Base-by-base conservation (phyloP, 176 grass and related monocot genomes). In the Bolboschoenus planiculmis region DNA sequence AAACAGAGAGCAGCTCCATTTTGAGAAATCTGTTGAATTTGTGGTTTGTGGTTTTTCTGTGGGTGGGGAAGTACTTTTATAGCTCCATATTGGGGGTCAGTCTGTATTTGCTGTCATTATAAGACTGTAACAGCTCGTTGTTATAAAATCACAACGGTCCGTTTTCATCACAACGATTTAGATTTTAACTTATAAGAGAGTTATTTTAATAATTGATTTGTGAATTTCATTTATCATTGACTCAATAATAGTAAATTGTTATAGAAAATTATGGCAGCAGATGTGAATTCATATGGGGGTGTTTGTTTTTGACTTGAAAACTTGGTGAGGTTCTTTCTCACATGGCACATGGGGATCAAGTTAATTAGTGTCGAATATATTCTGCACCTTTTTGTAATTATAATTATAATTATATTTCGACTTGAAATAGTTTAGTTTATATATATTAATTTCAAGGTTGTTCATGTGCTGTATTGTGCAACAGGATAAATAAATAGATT, bases 1-100 rank as follows among this genome's bases (percentile, higher is more conserved):
- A 37, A 24, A 92, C 62, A 43, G 81, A 85, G 15, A 63, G n/a
- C n/a, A n/a, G 14, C 63, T 39, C 5, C 31, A 55, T 47, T 26
- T 29, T 77, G 2, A 62, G 35, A 64, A 39, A 65, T 5, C 21
- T 50, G 79, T n/a, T n/a, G n/a, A n/a, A n/a, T n/a, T n/a, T n/a
- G n/a, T 13, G 21, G 2, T 54, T 13, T 82, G 16, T 3, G 40
- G 7, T 35, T 8, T 36, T 65, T 48, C n/a, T 18, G 23, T 26
- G 81, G 46, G 37, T 51, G 27, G 18, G 13, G 24, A 35, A 80
- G 36, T 40, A 42, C 63, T 63, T 33, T 50, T 74, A 29, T 51
- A 83, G 55, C 13, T 18, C 54, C 13, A 74, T 21, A n/a, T 47
- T 34, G 61, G 82, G 23, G 61, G 29, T 40, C n/a, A 51, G 26